These are phyloP conservation scores for Neonectria neomacrospora DNA, from an alignment of 2,329 filamentous ascomycete species.

Conservation along the genomic window DNA sequence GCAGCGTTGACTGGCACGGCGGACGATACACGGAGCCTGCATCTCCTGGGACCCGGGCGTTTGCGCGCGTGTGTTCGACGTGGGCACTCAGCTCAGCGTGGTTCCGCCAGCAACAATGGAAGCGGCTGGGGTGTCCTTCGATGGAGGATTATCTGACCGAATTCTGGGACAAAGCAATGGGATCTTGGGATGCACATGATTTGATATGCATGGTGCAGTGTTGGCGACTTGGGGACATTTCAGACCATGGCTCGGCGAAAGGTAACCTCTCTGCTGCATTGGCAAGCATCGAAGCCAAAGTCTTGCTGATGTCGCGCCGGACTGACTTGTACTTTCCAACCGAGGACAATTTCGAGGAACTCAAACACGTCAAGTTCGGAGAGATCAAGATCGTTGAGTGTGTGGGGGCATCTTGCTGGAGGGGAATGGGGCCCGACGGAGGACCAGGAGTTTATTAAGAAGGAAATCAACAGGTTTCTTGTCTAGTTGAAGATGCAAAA, in stretches of 20 bases:
- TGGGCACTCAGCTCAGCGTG: constrained; percentile 22
- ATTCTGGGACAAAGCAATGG: constrained; percentile 24
- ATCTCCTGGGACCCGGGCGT: constrained; percentile 5
- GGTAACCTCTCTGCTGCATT: constrained; percentile 11
- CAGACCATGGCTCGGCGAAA: neutral
- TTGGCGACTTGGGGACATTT: constrained; percentile 19
- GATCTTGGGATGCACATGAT: constrained; percentile 13
- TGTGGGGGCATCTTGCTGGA: constrained; percentile 23
- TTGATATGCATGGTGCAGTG: constrained; percentile 20
- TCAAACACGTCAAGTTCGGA: constrained; percentile 17
- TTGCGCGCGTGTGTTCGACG: constrained; percentile 24
- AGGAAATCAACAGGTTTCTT: constrained; percentile 6
- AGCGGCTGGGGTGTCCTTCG: constrained; percentile 17
- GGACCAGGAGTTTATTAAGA: constrained; percentile 18
- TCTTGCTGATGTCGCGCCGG: constrained; percentile 20
- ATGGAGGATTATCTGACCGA: constrained; percentile 13
- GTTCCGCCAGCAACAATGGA: constrained; percentile 26
- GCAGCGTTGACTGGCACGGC: constrained; percentile 20
- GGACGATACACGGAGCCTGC: constrained; percentile 9
- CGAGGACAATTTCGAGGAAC: constrained; percentile 13
- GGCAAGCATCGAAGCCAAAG: constrained; percentile 12
- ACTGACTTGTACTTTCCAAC: constrained; percentile 25
- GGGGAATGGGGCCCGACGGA: constrained; percentile 14
- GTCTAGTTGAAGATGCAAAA: neutral
- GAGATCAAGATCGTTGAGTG: constrained; percentile 20